Base-by-base conservation (phyloP, 2,329 filamentous ascomycete species). In the Talaromyces marneffei region DNA sequence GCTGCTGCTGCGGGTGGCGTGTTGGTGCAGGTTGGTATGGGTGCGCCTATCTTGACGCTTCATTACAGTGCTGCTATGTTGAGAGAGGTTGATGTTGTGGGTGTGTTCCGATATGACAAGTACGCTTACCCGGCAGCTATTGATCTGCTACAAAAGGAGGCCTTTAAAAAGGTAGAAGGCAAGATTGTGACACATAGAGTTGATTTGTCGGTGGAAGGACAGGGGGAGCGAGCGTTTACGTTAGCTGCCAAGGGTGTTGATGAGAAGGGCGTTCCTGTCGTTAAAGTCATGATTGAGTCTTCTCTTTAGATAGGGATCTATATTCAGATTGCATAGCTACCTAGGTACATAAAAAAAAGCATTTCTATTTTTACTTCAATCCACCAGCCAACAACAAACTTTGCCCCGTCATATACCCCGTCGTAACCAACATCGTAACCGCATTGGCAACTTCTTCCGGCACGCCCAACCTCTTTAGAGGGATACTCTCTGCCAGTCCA, bases 361-460 rank as follows among this genome's bases (percentile, higher is more conserved):
- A 25, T 25, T 53, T 53, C n/a, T 18, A 46, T 46, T 14, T n/a
- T 20, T 60, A 62, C 31, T 63, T 60, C 18, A 65, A 67, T 2
- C 80, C 79, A 29, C 80, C 80, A 46, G 76, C 78, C 59, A 81
- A 62, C 63, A 82, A 60, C 35, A 85, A 75, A 63, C 81, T 83
- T 70, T 85, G 82, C 1, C 82, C 82, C 0, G 82, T 85, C 73
- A 84, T 72, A 64, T 86, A 87, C 0, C 85, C 84, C n/a, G 83
- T 87, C 67, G 75, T 79, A 64, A 79, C 82, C 52, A 85, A 72
- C 84, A 86, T 86, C 2, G 79, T 80, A 6, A 87, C 84, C 31
- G 83, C 79, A 68, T 85, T 85, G 2, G 83, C 84, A 57, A 82
- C 83, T 71, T 87, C 85, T 56, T 84, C 78, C 2, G 83, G 82